Conservation (phyloP, 2,329 filamentous ascomycete genomes). For the Acrocalymma vagum region DNA sequence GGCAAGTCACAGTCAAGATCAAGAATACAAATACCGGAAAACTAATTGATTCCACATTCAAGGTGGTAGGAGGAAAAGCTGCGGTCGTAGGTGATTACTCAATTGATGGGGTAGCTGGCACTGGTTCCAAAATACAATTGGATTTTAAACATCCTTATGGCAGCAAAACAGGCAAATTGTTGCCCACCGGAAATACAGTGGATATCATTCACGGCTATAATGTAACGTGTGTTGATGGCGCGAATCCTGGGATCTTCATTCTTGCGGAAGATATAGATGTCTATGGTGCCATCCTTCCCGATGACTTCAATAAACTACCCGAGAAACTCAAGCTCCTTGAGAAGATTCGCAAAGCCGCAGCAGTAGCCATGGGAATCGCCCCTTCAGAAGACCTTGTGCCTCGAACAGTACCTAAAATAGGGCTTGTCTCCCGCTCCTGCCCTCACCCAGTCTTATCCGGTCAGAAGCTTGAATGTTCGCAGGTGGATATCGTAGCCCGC, state of each 20-base stretch:
- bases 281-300: conserved; percentile 61
- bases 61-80: conserved; percentile 58
- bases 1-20: conserved; percentile 63
- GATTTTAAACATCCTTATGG: conserved; percentile 71
- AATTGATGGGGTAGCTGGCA: conserved; percentile 72
- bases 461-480: conserved; percentile 38
- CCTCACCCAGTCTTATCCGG: conserved; percentile 50
- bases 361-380: conserved; percentile 69
- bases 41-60: conserved; percentile 66
- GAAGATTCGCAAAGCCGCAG: conserved; percentile 64
- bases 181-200: conserved; percentile 66
- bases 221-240: conserved; percentile 69
- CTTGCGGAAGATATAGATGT: conserved; percentile 62
- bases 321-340: conserved; percentile 62
- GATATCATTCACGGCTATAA: conserved; percentile 61
- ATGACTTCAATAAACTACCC: conserved; percentile 61
- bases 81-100: conserved; percentile 62
- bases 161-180: conserved; percentile 67
- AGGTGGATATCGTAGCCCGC: conserved; percentile 51
- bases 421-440: conserved; percentile 58
- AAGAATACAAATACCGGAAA: conserved; percentile 78
- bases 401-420: conserved; percentile 71
- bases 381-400: conserved; percentile 54
- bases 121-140: conserved; percentile 64
- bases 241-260: conserved; percentile 72